Evolutionary conservation across 2,329 filamentous ascomycete genomes (phyloP).

Genomic region (Colletotrichum euphorbiae): DNA sequence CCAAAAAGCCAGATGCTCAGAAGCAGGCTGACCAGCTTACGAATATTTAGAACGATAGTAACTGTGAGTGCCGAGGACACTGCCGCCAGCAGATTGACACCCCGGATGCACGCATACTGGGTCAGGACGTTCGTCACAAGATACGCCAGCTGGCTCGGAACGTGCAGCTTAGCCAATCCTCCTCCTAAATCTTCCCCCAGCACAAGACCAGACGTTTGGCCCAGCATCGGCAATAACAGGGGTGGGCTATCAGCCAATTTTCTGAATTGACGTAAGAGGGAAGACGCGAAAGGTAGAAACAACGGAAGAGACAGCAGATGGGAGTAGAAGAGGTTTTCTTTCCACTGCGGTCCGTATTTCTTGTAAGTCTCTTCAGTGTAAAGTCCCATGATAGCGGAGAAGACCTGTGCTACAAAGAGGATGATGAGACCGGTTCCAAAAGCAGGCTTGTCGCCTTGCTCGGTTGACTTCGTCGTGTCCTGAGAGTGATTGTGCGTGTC

Average conservation of each 20-base stretch:
- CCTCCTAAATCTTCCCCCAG: constrained; percentile 54
- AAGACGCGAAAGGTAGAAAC: constrained; percentile 78
- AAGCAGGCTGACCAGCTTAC: constrained; percentile 91
- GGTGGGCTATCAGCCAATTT: constrained; percentile 73
- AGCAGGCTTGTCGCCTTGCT: constrained; percentile 45
- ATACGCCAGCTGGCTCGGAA: constrained; percentile 79
- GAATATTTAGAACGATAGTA: constrained; percentile 94
- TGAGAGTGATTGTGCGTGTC: not conserved
- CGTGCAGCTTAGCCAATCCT: constrained; percentile 52
- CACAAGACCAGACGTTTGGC: constrained; percentile 43
- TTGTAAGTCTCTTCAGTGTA: constrained; percentile 94
- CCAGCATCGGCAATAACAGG: constrained; percentile 57
- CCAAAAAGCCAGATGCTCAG: constrained; percentile 96
- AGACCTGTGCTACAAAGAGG: constrained; percentile 86
- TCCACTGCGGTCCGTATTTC: constrained; percentile 89
- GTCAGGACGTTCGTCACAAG: constrained; percentile 84
- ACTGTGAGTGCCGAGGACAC: constrained; percentile 92
- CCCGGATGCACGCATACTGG: constrained; percentile 94
- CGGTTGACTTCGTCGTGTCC: constrained; percentile 16
- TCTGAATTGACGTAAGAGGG: constrained; percentile 72
- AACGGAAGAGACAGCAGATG: constrained; percentile 80
- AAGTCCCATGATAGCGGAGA: constrained; percentile 94
- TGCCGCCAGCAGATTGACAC: constrained; percentile 93
- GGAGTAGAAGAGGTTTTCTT: constrained; percentile 96
- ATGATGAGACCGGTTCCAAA: constrained; percentile 81